Evolutionary conservation across 2,329 filamentous ascomycete species (phyloP), one percentile per base, ranked within the genome.

Genomic region (Exophiala mesophila): DNA sequence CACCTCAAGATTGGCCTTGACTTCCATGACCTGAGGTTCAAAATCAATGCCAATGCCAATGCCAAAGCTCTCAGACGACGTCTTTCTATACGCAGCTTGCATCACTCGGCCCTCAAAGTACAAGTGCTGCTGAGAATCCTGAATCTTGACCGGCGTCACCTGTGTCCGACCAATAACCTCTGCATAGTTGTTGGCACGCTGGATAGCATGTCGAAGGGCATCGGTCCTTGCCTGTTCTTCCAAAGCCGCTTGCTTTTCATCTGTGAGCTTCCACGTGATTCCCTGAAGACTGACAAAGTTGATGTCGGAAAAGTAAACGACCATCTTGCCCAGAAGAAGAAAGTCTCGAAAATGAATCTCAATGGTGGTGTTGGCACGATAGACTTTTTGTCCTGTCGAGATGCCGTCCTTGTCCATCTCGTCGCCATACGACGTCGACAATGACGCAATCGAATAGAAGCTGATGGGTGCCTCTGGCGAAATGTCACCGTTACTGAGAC

Each of bases 321-420:
- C 41, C 6, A 57, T 44, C 3, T 56, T 32, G 13, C 52, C 47
- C 7, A 61, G 36, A 6, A 44, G 45, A 9, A 28, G 8, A 17
- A 60, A 56, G 32, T 59, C 53, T 1, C 49, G 54, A 38, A 61
- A 61, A 5, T 47, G 44, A 3, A 54, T 52, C 5, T 50, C 45
- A 26, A 58, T 44, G 0, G 35, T 50, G 18, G 52, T 45, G 13
- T 41, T 44, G 15, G 57, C 55, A 6, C 49, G 41, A 36, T 56
- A 41, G 5, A 50, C 42, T 15, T 50, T 43, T 39, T 38, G 36
- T n/a, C 49, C 30, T 1, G 44, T 41, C n/a, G 34, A 39, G 4
- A 41, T 40, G 16, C 39, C 45, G 17, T 56, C 39, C 4, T 21
- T 19, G 33, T 53, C 36, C 8, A 34, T 41, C 18, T 45, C 39